Evolutionary conservation across 148 eudicot species (phyloP), one percentile per base, ranked within the genome.

Genomic region (Rhododendron henanense): DNA sequence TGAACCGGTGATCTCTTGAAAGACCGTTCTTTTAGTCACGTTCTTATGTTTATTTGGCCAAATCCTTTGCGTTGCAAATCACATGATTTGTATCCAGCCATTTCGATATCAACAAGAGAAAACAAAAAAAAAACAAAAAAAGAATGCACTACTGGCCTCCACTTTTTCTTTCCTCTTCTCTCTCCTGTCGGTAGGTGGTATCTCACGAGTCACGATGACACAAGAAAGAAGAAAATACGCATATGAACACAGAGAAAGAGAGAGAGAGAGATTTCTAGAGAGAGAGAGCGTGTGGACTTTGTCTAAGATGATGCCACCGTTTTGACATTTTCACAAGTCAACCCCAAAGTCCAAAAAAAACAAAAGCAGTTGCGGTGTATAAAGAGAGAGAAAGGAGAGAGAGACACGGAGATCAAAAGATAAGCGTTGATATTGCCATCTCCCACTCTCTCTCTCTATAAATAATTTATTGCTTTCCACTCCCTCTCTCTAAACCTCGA

Each of bases 261-360:
- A 67, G 16, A 25, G 35, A 69, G 6, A 80, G 23, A 80, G 44
- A 80, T 65, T 65, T 65, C 14, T 25, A 25, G 59, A 15, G 31
- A 18, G 79, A 80, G 63, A 51, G 73, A 85, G 81, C 86, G 88
- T 63, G 89, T 89, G 78, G 90, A 89, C 89, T 81, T 85, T 89
- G 73, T 83, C 47, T 14, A 6, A 0, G 6, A 18, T n/a, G 45
- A 13, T 11, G 55, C 57, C 2, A 74, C 84, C 71, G 69, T 50
- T 85, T 89, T 90, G 91, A 87, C 91, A 89, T 82, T 35, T 37
- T 44, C 63, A 15, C 1, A 83, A 53, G 91, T 90, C 91, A 89
- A 90, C 85, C 87, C 88, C 77, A 10, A 25, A 25, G 3, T 37
- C 48, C 33, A 11, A 7, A 14, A 6, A 77, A 59, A 59, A 19